A percentile compares a stretch with the other conserved stretches of the same genome.
These are phyloP conservation scores for Mycena galopus DNA, from an alignment of 768 basidiomycete genomes.

Conservation along the genomic window DNA sequence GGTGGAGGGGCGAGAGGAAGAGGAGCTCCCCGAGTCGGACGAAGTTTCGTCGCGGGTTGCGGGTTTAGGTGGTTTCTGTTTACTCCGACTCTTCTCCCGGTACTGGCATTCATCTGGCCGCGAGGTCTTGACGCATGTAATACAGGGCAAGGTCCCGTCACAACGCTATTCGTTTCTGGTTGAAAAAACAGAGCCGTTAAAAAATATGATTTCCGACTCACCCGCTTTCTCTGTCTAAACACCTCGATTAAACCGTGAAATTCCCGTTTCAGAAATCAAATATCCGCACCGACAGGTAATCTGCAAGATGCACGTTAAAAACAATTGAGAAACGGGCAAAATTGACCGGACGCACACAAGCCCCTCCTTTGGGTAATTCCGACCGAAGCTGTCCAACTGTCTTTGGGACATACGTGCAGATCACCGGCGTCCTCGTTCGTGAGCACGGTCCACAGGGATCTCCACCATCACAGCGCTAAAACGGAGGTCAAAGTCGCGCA, in stretches of 20 bases:
- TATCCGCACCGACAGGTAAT: conserved; percentile 29
- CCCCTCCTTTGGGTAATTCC: conserved; percentile 35
- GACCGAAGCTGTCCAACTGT: conserved; percentile 33
- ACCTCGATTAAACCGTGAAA: not conserved
- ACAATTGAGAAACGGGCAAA: not conserved
- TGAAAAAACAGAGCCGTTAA: not conserved
- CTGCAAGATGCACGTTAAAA: conserved; percentile 1
- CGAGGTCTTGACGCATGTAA: conserved; percentile 21
- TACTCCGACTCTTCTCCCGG: conserved; percentile 22
- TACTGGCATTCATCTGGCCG: conserved; percentile 33
- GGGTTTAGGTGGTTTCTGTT: not conserved
- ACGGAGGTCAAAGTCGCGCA: not conserved
- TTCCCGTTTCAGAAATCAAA: not conserved
- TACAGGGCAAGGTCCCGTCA: conserved; percentile 29
- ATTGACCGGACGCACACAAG: conserved; percentile 24
- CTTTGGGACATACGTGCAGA: conserved; percentile 32
- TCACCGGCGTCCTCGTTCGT: conserved; percentile 33
- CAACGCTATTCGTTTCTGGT: conserved; percentile 22
- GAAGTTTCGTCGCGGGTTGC: not conserved
- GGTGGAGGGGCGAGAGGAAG: conserved; percentile 17
- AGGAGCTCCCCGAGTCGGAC: conserved; percentile 23
- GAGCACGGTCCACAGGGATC: conserved; percentile 34
- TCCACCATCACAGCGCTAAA: conserved; percentile 35
- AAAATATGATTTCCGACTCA: conserved; percentile 8
- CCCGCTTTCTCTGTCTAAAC: conserved; percentile 34